Evolutionary conservation across 768 basidiomycete species (phyloP).

Genomic region (Agrocybe pediades): DNA sequence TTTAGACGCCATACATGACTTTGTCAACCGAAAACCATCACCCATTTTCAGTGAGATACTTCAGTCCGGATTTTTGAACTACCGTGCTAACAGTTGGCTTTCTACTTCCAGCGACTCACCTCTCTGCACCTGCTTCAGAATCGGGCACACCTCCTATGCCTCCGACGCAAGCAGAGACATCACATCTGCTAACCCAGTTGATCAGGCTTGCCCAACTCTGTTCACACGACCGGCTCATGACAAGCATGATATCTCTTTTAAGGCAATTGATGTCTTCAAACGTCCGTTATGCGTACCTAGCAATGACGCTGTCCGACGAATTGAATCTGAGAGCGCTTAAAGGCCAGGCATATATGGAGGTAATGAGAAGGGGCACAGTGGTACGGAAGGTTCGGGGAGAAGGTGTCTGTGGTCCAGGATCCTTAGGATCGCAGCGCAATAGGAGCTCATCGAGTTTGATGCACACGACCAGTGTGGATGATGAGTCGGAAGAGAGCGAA

Average conservation of each 20-base stretch:
- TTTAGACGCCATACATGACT: slow-evolving; percentile 71
- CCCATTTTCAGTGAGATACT: slow-evolving; percentile 49
- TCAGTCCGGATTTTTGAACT: no score
- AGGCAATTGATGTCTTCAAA: slow-evolving; percentile 63
- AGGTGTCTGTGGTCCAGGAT: slow-evolving; percentile 16
- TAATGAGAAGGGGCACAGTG: slow-evolving; percentile 63
- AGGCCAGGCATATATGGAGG: slow-evolving; percentile 70
- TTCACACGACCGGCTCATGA: slow-evolving; percentile 58
- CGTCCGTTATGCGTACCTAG: slow-evolving; percentile 68
- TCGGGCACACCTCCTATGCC: slow-evolving; percentile 2
- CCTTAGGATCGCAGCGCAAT: background rate
- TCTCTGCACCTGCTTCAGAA: background rate
- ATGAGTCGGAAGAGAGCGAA: slow-evolving; percentile 29
- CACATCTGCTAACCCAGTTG: slow-evolving; percentile 56
- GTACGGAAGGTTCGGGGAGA: slow-evolving; percentile 39
- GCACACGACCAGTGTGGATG: background rate
- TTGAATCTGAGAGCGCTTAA: slow-evolving; percentile 59
- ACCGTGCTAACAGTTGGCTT: no score
- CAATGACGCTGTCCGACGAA: slow-evolving; percentile 75
- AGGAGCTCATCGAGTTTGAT: background rate
- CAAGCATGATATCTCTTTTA: slow-evolving; percentile 60
- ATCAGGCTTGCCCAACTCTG: slow-evolving; percentile 71
- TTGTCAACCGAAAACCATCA: slow-evolving; percentile 56
- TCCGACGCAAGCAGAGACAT: slow-evolving; percentile 29
- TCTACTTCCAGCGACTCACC: no score